phyloP scores from a whole-genome alignment of 2,329 filamentous ascomycete species.

The Sclerotinia minor region DNA sequence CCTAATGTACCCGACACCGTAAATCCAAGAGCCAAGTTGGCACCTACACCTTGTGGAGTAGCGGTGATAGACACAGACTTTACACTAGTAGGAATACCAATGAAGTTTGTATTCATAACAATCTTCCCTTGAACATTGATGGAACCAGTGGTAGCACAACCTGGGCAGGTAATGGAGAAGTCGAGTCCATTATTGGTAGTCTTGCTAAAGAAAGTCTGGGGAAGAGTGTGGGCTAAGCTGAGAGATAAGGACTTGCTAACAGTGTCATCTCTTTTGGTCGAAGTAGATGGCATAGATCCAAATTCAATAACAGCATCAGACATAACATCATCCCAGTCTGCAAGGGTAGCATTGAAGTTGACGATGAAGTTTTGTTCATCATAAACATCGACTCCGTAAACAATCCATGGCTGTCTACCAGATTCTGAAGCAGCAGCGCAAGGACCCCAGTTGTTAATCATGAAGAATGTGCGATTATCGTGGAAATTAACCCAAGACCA shows the following conservation, averaged over 20 bases:
- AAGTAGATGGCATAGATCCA: background rate
- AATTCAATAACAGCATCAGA: conserved; percentile 20
- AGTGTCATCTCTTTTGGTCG: conserved; percentile 11
- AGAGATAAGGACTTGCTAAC: conserved; percentile 3
- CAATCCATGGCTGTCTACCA: conserved; percentile 25
- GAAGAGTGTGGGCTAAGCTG: conserved; percentile 10
- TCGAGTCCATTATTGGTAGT: conserved; percentile 20
- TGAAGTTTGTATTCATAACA: background rate
- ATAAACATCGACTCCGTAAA: conserved; percentile 18
- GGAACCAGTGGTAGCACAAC: conserved; percentile 15
- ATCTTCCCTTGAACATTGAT: conserved; percentile 22
- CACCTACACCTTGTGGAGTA: conserved; percentile 20
- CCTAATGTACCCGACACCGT: conserved; percentile 21
- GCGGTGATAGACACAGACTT: conserved; percentile 19
- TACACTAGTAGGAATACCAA: conserved; percentile 13
- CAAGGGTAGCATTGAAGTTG: conserved; percentile 24
- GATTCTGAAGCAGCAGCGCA: conserved; percentile 11
- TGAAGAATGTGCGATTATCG: conserved; percentile 24
- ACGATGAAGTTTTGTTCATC: conserved; percentile 24
- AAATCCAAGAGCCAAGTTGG: conserved; percentile 23
- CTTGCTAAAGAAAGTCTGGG: conserved; percentile 22
- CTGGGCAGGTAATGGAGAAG: conserved; percentile 21
- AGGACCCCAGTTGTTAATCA: conserved; percentile 24
- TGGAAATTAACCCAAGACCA: conserved; percentile 25
- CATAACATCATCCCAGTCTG: conserved; percentile 22